Evolutionary conservation across 495 filamentous ascomycete species (phyloP).

Genomic region (Xylaria telfairii): DNA sequence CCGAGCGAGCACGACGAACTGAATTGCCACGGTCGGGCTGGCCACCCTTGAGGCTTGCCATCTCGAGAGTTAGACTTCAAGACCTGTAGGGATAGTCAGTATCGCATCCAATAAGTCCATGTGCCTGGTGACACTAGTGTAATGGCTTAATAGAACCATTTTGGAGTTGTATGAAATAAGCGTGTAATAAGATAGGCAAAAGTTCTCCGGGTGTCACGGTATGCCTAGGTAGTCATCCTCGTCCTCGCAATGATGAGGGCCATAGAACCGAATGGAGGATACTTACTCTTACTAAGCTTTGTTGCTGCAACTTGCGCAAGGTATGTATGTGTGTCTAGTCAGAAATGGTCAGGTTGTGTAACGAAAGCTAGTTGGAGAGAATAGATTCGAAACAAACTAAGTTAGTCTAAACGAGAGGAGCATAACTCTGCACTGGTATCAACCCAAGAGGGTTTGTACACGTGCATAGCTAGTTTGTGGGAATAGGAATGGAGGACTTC

Average conservation of each 20-base stretch:
- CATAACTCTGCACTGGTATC: not conserved
- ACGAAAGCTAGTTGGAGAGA: not conserved
- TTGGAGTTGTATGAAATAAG: not conserved
- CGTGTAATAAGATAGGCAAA: not conserved
- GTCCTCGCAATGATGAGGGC: not conserved
- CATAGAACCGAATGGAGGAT: not conserved
- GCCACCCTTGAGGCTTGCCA: constrained; percentile 20
- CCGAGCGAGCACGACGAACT: constrained; percentile 21
- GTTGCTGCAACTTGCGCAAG: not conserved
- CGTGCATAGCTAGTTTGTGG: not conserved
- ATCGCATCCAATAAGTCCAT: not conserved
- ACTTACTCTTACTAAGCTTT: constrained; percentile 15
- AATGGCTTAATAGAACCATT: not conserved
- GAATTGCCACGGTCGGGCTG: not conserved
- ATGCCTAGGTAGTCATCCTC: not conserved
- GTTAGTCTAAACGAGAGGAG: too few species aligned
- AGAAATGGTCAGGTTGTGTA: not conserved
- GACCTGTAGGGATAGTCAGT: constrained; percentile 1
- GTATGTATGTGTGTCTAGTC: not conserved
- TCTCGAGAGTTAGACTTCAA: constrained; percentile 4
- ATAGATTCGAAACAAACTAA: not conserved
- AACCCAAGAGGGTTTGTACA: not conserved
- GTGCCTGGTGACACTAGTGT: not conserved
- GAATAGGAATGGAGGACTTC: not conserved
- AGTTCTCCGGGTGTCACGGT: not conserved